Conservation (phyloP, 331 rosid species). For the Ulmus americana region DNA sequence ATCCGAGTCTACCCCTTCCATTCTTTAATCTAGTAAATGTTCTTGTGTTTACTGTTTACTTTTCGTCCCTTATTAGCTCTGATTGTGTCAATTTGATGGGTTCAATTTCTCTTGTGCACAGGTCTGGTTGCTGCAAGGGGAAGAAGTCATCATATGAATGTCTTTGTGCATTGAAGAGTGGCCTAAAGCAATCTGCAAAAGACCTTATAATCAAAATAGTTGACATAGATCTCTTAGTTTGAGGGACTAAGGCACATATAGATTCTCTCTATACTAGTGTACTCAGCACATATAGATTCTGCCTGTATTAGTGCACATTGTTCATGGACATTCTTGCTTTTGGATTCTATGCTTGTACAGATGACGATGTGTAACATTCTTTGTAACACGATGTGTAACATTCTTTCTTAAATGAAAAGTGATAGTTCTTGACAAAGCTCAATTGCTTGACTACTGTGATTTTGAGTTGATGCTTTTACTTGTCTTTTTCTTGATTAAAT, state of each 20-base stretch:
- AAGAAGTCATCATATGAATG: constrained; percentile 67
- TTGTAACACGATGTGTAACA: constrained; percentile 9
- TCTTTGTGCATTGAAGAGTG: constrained; percentile 77
- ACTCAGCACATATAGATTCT: constrained; percentile 19
- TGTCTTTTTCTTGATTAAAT: no score
- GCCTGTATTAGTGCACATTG: constrained; percentile 28
- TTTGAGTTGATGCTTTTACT: neutral
- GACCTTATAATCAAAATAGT: constrained; percentile 39
- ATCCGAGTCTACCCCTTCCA: no score
- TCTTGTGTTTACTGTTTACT: no score
- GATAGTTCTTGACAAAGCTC: constrained; percentile 20
- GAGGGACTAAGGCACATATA: constrained; percentile 33
- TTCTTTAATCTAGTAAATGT: no score
- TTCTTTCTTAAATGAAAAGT: constrained; percentile 30
- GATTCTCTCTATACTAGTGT: constrained; percentile 22
- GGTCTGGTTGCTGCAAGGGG: constrained; percentile 73
- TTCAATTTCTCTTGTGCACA: constrained; percentile 65
- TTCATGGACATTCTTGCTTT: constrained; percentile 26
- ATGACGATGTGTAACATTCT: constrained; percentile 21
- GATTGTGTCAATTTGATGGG: constrained; percentile 73
- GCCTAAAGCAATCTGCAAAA: constrained; percentile 41
- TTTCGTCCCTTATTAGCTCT: constrained; percentile 24
- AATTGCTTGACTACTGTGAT: constrained; percentile 22
- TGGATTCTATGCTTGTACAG: constrained; percentile 20
- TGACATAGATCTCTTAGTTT: constrained; percentile 23